Percentiles rank a stretch among this genome's conserved stretches.
phyloP scores from a whole-genome alignment of 2,329 filamentous ascomycete genomes.

The Fusarium sterilihyphosum region DNA sequence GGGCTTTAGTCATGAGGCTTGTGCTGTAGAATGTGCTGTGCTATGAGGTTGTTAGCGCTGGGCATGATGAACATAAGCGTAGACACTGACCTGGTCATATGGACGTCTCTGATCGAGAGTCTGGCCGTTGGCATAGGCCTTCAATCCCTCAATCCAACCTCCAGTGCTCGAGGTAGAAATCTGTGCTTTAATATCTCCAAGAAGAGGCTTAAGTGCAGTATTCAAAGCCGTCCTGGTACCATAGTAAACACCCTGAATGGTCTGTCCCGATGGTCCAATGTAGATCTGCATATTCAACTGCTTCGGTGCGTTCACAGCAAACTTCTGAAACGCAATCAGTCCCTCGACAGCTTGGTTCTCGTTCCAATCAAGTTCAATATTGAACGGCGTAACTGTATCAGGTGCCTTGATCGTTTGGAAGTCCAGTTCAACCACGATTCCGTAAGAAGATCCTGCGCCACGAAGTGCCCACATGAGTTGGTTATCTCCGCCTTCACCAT shows the following conservation, averaged over 20 bases:
- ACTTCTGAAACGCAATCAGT: slow-evolving; percentile 40
- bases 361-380: slow-evolving; percentile 34
- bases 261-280: slow-evolving; percentile 25
- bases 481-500: slow-evolving; percentile 22
- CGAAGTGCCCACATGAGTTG: slow-evolving; percentile 47
- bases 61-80: too few relatives aligned
- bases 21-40: slow-evolving; percentile 45
- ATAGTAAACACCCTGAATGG: slow-evolving; percentile 45
- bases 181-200: slow-evolving; percentile 20
- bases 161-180: slow-evolving; percentile 24
- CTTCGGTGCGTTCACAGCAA: slow-evolving; percentile 32
- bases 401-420: slow-evolving; percentile 43
- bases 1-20: slow-evolving; percentile 43
- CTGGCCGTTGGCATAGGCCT: slow-evolving; percentile 31
- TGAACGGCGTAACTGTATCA: slow-evolving; percentile 32
- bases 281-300: slow-evolving; percentile 47
- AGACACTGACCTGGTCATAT: slow-evolving; percentile 31
- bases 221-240: slow-evolving; percentile 33
- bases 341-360: slow-evolving; percentile 30
- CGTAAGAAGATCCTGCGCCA: slow-evolving; percentile 47
- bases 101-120: slow-evolving; percentile 41
- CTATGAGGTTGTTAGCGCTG: slow-evolving; percentile 25
- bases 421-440: slow-evolving; percentile 45
- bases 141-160: slow-evolving; percentile 42
- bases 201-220: slow-evolving; percentile 27